Conservation (phyloP, 2,329 filamentous ascomycete genomes). For the Bipolaris gigantea region DNA sequence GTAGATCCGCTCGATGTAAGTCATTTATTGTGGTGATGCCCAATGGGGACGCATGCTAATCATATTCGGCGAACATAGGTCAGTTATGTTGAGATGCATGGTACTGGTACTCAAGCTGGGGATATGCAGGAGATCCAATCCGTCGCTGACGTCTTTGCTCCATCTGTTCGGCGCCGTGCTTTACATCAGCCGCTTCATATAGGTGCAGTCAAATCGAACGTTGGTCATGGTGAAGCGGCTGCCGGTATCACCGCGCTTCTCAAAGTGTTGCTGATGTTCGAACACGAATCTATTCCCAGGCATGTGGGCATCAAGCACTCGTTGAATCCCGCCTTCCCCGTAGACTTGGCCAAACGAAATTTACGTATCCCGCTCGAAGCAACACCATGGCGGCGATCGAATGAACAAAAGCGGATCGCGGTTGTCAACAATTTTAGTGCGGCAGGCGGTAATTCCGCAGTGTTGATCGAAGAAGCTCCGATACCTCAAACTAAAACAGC, state of each 20-base stretch:
- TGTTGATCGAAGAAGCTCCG: too few relatives aligned
- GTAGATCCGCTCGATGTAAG: conserved; percentile 33
- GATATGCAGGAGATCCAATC: conserved; percentile 25
- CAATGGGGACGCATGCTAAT: too few relatives aligned
- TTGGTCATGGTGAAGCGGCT: conserved; percentile 41
- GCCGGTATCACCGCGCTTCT: conserved; percentile 34
- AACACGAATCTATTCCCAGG: neutral
- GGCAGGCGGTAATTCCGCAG: too few relatives aligned
- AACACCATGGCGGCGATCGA: too few relatives aligned
- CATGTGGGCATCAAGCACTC: conserved; percentile 1
- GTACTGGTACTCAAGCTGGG: conserved; percentile 36
- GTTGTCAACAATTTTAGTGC: too few relatives aligned
- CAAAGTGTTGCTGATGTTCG: conserved; percentile 36
- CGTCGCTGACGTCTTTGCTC: conserved; percentile 16
- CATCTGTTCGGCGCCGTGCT: neutral
- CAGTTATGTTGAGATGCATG: conserved; percentile 35
- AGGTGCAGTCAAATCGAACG: conserved; percentile 34
- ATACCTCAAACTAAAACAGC: too few relatives aligned
- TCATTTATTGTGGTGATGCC: too few relatives aligned
- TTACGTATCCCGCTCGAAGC: too few relatives aligned
- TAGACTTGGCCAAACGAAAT: neutral
- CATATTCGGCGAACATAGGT: conserved; percentile 3
- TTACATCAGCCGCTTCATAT: conserved; percentile 20
- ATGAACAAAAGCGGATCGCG: too few relatives aligned
- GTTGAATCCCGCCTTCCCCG: neutral